A percentile compares a stretch with the other conserved stretches of the same genome.
These are phyloP conservation scores for Gautieria morchelliformis DNA, from an alignment of 768 basidiomycete genomes.

Conservation along the genomic window DNA sequence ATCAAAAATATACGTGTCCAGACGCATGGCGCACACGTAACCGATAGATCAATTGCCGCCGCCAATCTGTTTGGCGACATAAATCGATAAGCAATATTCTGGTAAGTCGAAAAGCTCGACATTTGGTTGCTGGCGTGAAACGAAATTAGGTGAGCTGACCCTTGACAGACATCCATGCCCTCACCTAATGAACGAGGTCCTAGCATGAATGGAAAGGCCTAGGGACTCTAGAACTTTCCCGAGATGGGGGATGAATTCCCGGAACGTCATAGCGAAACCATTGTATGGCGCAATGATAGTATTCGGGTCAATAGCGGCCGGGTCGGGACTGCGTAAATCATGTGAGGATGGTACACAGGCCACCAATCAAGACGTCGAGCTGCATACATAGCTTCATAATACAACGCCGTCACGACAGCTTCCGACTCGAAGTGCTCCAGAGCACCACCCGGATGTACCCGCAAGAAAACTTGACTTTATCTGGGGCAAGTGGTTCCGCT, in stretches of 20 bases:
- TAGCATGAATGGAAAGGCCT: slow-evolving; percentile 74
- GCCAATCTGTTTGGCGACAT: slow-evolving; percentile 70
- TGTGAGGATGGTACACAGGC: not conserved
- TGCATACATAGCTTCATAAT: slow-evolving; percentile 78
- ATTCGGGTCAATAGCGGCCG: slow-evolving; percentile 62
- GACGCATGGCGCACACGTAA: slow-evolving; percentile 71
- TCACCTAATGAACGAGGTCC: slow-evolving; percentile 75
- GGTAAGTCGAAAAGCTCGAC: slow-evolving; percentile 61
- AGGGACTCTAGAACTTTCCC: slow-evolving; percentile 77
- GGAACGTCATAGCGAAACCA: slow-evolving; percentile 76
- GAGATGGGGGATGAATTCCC: slow-evolving; percentile 72
- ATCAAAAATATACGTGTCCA: slow-evolving; percentile 83
- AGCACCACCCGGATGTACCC: slow-evolving; percentile 78
- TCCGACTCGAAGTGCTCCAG: slow-evolving; percentile 81
- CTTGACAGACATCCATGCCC: slow-evolving; percentile 16
- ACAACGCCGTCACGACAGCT: slow-evolving; percentile 69
- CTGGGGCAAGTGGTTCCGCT: slow-evolving; percentile 49
- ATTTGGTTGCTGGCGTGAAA: slow-evolving; percentile 54
- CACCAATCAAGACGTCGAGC: not conserved
- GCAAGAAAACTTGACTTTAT: slow-evolving; percentile 77
- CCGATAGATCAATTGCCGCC: slow-evolving; percentile 78
- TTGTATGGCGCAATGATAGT: slow-evolving; percentile 76
- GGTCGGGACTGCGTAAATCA: slow-evolving; percentile 53
- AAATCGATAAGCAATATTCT: slow-evolving; percentile 87
- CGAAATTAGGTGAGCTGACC: slow-evolving; percentile 5